Evolutionary conservation across 768 basidiomycete genomes (phyloP), one percentile per base, ranked within the genome.

Genomic region (Hypsizygus marmoreus): DNA sequence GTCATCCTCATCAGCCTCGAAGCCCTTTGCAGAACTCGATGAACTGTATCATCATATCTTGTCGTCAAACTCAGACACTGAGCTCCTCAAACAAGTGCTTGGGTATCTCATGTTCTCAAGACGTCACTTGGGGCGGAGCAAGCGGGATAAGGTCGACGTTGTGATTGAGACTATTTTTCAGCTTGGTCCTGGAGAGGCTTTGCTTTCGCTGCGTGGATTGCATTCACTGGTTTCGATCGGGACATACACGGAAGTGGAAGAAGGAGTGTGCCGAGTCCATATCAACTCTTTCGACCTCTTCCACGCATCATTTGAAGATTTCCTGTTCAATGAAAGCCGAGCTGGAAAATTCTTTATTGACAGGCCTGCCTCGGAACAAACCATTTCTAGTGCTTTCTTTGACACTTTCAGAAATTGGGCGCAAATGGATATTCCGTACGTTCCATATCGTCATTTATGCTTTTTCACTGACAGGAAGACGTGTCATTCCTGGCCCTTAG

Each of bases 11-110:
- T 14, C 24, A 9, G n/a, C 14, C 2, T 19, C 43, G 4, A 49
- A 26, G n/a, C 43, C 53, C 10, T 58, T 53, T 37, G 40, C 53
- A 2, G 48, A 60, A 16, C 22, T 60, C 5, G 59, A 57, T 38
- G 23, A 25, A 17, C 46, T 60, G 6, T 60, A 60, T 23, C 13
- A 17, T 1, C 51, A 54, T 17, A 54, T 59, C 13, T 29, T 59
- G 6, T 28, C 24, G 12, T 36, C n/a, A 2, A 9, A 26, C 12
- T 11, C 20, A 4, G 5, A 35, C 25, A 2, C 13, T 13, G 32
- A 8, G 2, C 33, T 24, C 12, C 33, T 43, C 6, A 22, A 13
- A 8, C 20, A 14, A 4, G 25, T 43, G 2, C 14, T 43, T 7
- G 43, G 20, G 12, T 42, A 16, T n/a, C 5, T 42, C n/a, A n/a